Percentiles rank a stretch among this genome's conserved stretches.
These are phyloP conservation scores for Gynochthodes officinalis DNA, from an alignment of 257 asterid species.

Conservation along the genomic window DNA sequence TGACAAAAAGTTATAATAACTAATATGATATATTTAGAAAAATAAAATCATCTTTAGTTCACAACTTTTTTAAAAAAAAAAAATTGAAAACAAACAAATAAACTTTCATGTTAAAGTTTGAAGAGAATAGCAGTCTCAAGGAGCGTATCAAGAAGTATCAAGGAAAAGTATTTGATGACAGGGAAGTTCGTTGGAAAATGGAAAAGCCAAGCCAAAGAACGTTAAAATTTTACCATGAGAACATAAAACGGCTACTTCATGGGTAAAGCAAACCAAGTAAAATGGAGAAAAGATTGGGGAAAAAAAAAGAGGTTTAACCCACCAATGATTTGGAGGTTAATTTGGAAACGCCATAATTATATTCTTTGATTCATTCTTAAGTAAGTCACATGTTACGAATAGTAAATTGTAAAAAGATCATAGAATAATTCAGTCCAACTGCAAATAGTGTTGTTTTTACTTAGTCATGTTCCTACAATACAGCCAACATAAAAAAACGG, in stretches of 20 bases:
- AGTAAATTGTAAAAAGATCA: too few relatives aligned
- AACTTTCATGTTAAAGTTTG: too few relatives aligned
- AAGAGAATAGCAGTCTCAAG: too few relatives aligned
- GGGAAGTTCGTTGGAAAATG: not conserved
- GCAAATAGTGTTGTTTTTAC: not conserved
- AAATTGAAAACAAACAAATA: too few relatives aligned
- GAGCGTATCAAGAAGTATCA: too few relatives aligned
- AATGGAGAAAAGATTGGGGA: too few relatives aligned
- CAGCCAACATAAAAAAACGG: not conserved
- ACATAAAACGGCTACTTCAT: not conserved
- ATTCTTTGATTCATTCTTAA: not conserved
- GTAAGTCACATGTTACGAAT: not conserved
- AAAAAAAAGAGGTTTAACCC: not conserved
- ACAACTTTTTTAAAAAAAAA: too few relatives aligned
- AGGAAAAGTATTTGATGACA: constrained; percentile 3
- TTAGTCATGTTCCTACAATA: constrained; percentile 2
- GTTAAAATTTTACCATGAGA: not conserved
- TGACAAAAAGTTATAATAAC: too few relatives aligned
- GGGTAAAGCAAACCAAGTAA: not conserved
- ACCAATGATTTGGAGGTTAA: not conserved
- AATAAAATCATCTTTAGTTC: too few relatives aligned
- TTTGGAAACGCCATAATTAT: constrained; percentile 5
- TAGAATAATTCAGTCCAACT: not conserved
- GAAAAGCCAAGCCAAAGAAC: not conserved
- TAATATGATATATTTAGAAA: too few relatives aligned